Percentiles rank a stretch among this genome's conserved stretches.
phyloP scores from a whole-genome alignment of 1,139 yeast species.

The Kurtzmaniella quercitrusa region DNA sequence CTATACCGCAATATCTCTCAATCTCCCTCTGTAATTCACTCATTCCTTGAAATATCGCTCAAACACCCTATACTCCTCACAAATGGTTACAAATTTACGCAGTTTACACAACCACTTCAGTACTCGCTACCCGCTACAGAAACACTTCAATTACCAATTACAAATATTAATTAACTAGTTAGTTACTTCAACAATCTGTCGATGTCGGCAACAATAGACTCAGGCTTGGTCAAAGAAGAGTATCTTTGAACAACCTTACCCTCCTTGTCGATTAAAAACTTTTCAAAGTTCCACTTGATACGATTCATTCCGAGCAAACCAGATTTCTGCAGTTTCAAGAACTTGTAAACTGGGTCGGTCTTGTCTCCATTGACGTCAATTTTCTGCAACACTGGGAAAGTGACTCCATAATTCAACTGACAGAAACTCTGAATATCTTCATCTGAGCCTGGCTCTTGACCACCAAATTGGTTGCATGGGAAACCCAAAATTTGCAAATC shows the following conservation, averaged over 20 bases:
- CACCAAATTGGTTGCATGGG: conserved; percentile 75
- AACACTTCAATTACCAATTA: background rate
- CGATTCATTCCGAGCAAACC: conserved; percentile 43
- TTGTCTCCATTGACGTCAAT: conserved; percentile 83
- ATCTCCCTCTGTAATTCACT: no score
- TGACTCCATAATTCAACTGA: conserved; percentile 47
- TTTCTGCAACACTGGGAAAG: conserved; percentile 85
- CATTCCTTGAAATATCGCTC: no score
- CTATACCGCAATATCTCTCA: no score
- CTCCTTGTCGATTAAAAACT: conserved; percentile 41
- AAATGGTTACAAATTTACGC: no score
- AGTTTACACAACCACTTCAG: no score
- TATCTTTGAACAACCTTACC: conserved; percentile 45
- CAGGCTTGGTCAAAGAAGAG: conserved; percentile 41
- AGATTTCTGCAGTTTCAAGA: conserved; percentile 53
- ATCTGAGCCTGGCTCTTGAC: conserved; percentile 41
- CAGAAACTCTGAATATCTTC: conserved; percentile 42
- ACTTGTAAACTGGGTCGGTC: conserved; percentile 78
- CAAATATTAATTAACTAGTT: background rate
- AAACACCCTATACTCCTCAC: no score
- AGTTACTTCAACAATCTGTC: conserved; percentile 31
- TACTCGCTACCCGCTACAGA: background rate
- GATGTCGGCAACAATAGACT: conserved; percentile 29
- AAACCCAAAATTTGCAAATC: conserved; percentile 83
- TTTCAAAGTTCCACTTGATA: conserved; percentile 50